Evolutionary conservation across 116 monocot genomes (phyloP), one percentile per base, ranked within the genome.

Genomic region (Zostera marina): DNA sequence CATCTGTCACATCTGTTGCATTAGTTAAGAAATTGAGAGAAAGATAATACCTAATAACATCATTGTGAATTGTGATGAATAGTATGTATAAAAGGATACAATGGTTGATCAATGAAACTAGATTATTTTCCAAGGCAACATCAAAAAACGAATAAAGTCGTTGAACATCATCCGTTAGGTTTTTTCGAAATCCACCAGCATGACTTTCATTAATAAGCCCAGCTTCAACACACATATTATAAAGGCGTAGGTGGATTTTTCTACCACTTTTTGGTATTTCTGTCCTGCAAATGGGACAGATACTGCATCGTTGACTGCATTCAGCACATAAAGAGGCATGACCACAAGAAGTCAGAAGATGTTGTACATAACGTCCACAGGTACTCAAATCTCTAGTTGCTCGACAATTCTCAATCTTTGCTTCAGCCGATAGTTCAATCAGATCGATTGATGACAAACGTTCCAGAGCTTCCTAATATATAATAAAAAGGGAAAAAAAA

Each of bases 261-360:
- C 22, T 80, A 25, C 85, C 80, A 49, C n/a, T 61, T 22, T 55
- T 76, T 42, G 74, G 72, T 44, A 94, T 61, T 11, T 72, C 44
- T 10, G 68, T 72, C 42, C 85, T 84, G 62, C 94, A 94, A 62
- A 94, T 72, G 32, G 94, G 94, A 54, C 94, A 94, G 14, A 68
- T 56, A 60, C 84, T 81, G 66, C 81, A 88, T 74, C 94, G 70
- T 61, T 88, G 81, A 60, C 85, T 77, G 73, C 94, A 94, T 68
- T 94, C 88, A 6, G 73, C 82, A 62, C 94, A 94, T 42, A 94
- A 74, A 9, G 88, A 81, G 59, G 94, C 88, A 76, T 94, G 94
- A 3, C 94, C 82, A 59, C 94, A 94, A 46, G 85, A 74, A 22
- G 14, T 74, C 12, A 94, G 66, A 11, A 79, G 73, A 68, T 88